phyloP scores from a whole-genome alignment of 148 eudicot species.

The Silene conica region DNA sequence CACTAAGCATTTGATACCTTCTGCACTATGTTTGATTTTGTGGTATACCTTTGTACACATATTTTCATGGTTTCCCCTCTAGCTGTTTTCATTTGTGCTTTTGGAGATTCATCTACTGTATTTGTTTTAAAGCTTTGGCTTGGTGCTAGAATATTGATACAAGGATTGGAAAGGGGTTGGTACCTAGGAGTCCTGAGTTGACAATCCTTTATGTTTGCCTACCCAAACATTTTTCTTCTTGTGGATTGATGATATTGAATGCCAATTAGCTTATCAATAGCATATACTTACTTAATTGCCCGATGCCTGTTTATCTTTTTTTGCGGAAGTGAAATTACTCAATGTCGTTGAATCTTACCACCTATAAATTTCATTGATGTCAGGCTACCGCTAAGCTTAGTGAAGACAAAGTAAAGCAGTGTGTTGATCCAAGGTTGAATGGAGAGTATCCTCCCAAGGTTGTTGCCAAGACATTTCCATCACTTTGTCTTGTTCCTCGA shows the following conservation, averaged over 20 bases:
- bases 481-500: not conserved
- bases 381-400: constrained; percentile 84
- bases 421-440: constrained; percentile 66
- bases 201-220: not conserved
- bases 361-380: not conserved
- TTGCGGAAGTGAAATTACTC: not conserved
- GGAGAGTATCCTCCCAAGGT: constrained; percentile 60
- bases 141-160: not conserved
- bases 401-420: constrained; percentile 50
- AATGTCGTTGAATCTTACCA: not conserved
- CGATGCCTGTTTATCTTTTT: not conserved
- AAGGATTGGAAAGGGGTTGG: not conserved
- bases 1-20: not conserved
- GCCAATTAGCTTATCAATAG: not conserved
- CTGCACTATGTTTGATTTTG: not conserved
- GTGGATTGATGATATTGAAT: not conserved
- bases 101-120: too few relatives aligned
- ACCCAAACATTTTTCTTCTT: not conserved
- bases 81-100: not conserved
- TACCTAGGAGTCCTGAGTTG: not conserved
- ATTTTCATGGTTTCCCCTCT: not conserved
- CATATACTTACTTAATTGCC: not conserved
- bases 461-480: constrained; percentile 40
- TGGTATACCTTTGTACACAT: not conserved
- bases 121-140: not conserved